A percentile compares a stretch with the other conserved stretches of the same genome.
Conservation (phyloP, 192 early-diverging fungal species). For the Linnemannia zychae region DNA sequence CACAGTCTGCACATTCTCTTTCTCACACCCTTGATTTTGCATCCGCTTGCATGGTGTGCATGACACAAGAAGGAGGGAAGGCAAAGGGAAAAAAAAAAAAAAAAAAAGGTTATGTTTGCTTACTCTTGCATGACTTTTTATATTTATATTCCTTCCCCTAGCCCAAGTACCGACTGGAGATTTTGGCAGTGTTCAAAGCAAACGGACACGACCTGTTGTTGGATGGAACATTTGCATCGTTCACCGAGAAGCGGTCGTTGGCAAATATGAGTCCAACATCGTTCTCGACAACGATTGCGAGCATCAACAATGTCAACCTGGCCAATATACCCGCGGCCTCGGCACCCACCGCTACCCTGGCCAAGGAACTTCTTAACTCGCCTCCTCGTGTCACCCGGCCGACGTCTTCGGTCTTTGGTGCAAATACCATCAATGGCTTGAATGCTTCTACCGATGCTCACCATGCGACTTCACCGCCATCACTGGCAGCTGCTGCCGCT, state of each 20-base stretch:
- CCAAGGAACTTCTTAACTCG: slow-evolving; percentile 18
- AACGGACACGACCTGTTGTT: slow-evolving; percentile 57
- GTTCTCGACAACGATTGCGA: slow-evolving; percentile 21
- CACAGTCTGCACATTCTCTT: neutral
- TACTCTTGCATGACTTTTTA: neutral
- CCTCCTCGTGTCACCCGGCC: neutral
- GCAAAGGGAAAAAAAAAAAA: neutral
- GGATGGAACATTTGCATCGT: slow-evolving; percentile 61
- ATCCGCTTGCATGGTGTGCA: neutral
- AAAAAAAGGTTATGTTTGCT: neutral
- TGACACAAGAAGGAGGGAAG: no score
- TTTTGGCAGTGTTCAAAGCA: slow-evolving; percentile 57
- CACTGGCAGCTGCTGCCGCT: neutral
- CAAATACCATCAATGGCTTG: neutral
- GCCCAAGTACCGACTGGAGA: slow-evolving; percentile 59
- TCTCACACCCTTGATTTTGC: slow-evolving; percentile 8
- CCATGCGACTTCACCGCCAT: slow-evolving; percentile 1
- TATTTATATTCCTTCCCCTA: slow-evolving; percentile 16
- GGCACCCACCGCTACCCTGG: slow-evolving; percentile 13
- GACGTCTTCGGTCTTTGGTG: neutral
- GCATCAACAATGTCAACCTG: slow-evolving; percentile 32
- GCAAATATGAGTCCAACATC: slow-evolving; percentile 30
- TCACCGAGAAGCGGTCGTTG: slow-evolving; percentile 53
- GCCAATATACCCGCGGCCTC: slow-evolving; percentile 47
- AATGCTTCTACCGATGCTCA: slow-evolving; percentile 15